Conservation (phyloP, 1,284 basidiomycete genomes). For the Sanghuangporus baumii region DNA sequence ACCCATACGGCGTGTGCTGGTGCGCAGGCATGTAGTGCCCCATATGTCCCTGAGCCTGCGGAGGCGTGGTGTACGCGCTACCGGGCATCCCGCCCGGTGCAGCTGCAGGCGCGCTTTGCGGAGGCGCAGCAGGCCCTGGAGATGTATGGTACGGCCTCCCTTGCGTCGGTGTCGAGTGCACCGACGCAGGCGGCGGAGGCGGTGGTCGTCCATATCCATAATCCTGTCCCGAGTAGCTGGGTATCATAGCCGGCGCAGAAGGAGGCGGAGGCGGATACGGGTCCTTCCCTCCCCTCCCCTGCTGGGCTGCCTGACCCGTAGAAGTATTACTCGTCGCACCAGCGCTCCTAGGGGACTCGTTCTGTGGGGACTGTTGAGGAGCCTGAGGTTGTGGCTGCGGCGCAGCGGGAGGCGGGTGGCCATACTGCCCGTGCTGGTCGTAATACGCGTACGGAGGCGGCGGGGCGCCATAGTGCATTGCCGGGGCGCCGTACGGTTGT, state of each 20-base stretch:
- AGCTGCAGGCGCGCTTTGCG: constrained; percentile 1
- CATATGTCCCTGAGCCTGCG: constrained; percentile 5
- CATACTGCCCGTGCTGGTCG: constrained; percentile 16
- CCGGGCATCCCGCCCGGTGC: neutral
- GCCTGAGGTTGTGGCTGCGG: neutral
- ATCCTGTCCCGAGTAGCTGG: constrained; percentile 5
- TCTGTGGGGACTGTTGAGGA: neutral
- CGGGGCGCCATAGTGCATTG: constrained; percentile 24
- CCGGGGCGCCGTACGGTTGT: constrained; percentile 21
- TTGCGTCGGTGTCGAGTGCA: constrained; percentile 1
- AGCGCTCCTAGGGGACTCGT: constrained; percentile 1
- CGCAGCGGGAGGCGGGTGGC: constrained; percentile 10
- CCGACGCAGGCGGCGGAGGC: constrained; percentile 9
- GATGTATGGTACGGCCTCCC: neutral
- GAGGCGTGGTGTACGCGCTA: neutral
- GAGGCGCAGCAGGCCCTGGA: neutral
- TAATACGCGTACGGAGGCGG: constrained; percentile 20
- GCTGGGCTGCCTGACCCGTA: constrained; percentile 6
- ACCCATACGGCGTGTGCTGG: constrained; percentile 1
- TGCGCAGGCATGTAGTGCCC: constrained; percentile 3
- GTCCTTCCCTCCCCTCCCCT: constrained; percentile 5
- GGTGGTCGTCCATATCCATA: constrained; percentile 13
- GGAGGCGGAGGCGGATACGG: constrained; percentile 9
- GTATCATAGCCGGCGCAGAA: constrained; percentile 1
- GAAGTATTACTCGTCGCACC: neutral